phyloP scores from a whole-genome alignment of 1,139 yeast species.

The Candida pseudocylindracea region DNA sequence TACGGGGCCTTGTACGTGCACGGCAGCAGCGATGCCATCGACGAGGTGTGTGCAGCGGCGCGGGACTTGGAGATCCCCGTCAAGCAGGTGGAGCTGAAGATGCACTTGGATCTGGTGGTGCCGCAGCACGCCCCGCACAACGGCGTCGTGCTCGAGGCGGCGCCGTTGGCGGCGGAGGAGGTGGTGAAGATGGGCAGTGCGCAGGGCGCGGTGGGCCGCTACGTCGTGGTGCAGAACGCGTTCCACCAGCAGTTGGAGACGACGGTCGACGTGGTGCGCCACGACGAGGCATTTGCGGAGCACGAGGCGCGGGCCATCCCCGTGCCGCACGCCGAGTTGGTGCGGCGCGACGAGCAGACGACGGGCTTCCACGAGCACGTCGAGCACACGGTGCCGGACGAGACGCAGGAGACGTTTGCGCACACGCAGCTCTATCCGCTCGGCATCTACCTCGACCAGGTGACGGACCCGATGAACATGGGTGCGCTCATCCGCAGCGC shows the following conservation, averaged over 20 bases:
- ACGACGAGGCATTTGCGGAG: constrained; percentile 7
- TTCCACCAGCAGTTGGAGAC: too few relatives aligned
- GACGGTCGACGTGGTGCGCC: not conserved
- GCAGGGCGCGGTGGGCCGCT: too few relatives aligned
- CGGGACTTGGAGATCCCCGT: too few relatives aligned
- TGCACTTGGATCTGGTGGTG: too few relatives aligned
- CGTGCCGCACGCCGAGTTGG: not conserved
- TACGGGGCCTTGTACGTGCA: too few relatives aligned
- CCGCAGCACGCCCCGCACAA: too few relatives aligned
- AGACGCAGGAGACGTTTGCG: constrained; percentile 1
- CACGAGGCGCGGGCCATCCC: constrained; percentile 5
- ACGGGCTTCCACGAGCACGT: constrained; percentile 5
- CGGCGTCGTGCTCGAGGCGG: constrained; percentile 22
- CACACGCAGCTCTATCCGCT: constrained; percentile 23
- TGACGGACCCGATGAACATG: constrained; percentile 77
- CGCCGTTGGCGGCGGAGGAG: constrained; percentile 20
- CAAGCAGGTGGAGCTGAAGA: too few relatives aligned
- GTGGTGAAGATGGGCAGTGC: too few relatives aligned
- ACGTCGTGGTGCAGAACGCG: too few relatives aligned
- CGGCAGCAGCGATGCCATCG: too few relatives aligned
- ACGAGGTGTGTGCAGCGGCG: too few relatives aligned
- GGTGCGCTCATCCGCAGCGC: constrained; percentile 79
- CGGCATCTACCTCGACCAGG: constrained; percentile 60
- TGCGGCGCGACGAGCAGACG: not conserved
- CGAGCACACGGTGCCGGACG: constrained; percentile 5